Conservation (phyloP, 257 asterid genomes). For the Agastache rugosa region DNA sequence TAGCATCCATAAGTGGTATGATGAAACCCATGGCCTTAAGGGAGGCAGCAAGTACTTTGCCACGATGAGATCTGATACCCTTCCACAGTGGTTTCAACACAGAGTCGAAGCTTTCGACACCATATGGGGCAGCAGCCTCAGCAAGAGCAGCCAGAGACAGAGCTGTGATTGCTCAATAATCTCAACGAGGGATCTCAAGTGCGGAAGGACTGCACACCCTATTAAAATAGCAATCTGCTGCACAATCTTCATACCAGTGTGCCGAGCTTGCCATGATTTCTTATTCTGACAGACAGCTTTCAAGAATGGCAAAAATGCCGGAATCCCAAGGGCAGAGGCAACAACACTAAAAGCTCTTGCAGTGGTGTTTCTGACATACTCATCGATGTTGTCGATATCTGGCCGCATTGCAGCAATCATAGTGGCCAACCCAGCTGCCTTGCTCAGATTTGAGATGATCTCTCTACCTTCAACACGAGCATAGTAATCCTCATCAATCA, state of each 20-base stretch:
- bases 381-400: conserved; percentile 91
- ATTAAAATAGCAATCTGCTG: conserved; percentile 93
- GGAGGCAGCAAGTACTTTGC: conserved; percentile 93
- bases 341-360: conserved; percentile 96
- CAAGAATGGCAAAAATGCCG: conserved; percentile 81
- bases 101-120: conserved; percentile 91
- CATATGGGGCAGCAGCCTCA: conserved; percentile 94
- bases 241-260: conserved; percentile 94
- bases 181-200: conserved; percentile 85
- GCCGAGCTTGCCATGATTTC: conserved; percentile 99
- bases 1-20: conserved; percentile 95
- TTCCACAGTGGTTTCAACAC: conserved; percentile 93
- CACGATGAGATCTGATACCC: conserved; percentile 93
- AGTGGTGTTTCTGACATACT: conserved; percentile 89
- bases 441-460: conserved; percentile 92
- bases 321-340: conserved; percentile 95
- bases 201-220: conserved; percentile 94
- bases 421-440: conserved; percentile 96
- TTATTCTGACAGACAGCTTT: conserved; percentile 96
- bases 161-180: conserved; percentile 89
- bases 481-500: conserved; percentile 94
- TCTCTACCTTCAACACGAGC: conserved; percentile 97
- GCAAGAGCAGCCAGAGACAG: conserved; percentile 95
- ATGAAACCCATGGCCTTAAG: conserved; percentile 89
- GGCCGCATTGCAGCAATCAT: conserved; percentile 99